Evolutionary conservation across 306 rosid genomes (phyloP), one percentile per base, ranked within the genome.

Genomic region (Cucurbita ficifolia): DNA sequence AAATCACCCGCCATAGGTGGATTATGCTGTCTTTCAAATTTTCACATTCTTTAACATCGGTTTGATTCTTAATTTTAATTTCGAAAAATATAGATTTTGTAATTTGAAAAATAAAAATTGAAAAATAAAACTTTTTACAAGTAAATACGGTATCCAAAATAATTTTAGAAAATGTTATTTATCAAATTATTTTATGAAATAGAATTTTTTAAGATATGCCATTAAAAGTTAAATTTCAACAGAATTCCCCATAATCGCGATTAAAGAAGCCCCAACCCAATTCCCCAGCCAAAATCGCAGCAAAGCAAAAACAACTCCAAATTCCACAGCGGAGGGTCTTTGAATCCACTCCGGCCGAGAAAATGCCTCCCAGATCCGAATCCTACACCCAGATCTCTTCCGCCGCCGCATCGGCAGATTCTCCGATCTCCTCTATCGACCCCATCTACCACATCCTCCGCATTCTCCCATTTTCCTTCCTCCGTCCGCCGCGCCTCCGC

Each of bases 391-490:
- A 33, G 17, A 43, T 79, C 75, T 53, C 79, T 11, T 12, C 78
- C 6, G 19, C 68, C 57, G 5, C 77, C 29, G 71, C 48, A 29
- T 22, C 63, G 52, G 57, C 59, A 0, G 84, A 76, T 24, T 33
- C 59, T 8, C 29, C 74, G 1, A 48, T 77, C 68, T 53, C 52
- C 71, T 77, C 88, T 64, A 38, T 82, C 13, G 85, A 86, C 46
- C 90, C 90, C 36, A 52, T 84, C 62, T 36, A 76, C 75, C 85
- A 73, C 72, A 17, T 78, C 43, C 49, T 86, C 64, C 86, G 80
- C 9, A 36, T 86, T 64, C 39, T 92, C 8, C 96, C 96, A 0
- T 92, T 75, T 81, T 76, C 79, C 86, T 76, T 94, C 85, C 92
- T 92, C 83, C 91, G 85, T 5, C 80, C 80, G 19, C 89, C 89